Evolutionary conservation across 257 asterid genomes (phyloP).

Genomic region (Galeopsis tetrahit): DNA sequence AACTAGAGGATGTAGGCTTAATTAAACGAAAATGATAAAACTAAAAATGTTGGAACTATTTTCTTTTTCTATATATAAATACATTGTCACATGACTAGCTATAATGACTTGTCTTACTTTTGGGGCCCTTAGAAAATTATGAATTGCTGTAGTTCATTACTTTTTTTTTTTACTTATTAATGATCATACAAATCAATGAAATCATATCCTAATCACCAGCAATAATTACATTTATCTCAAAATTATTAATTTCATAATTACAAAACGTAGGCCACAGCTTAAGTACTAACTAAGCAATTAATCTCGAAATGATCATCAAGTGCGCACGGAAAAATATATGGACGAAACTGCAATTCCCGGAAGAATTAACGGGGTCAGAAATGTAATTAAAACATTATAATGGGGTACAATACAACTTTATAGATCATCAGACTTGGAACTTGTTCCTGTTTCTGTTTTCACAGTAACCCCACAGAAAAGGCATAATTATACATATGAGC

Average conservation of each 20-base stretch:
- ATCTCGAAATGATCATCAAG: slow-evolving; percentile 2
- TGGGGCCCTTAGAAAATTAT: neutral
- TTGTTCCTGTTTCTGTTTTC: slow-evolving; percentile 17
- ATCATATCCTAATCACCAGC: slow-evolving; percentile 33
- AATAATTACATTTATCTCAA: slow-evolving; percentile 31
- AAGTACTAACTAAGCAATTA: slow-evolving; percentile 29
- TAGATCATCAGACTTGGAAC: slow-evolving; percentile 10
- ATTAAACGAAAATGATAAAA: too few relatives aligned
- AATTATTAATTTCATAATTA: slow-evolving; percentile 23
- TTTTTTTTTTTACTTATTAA: neutral
- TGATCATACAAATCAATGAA: slow-evolving; percentile 13
- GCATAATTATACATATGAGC: slow-evolving; percentile 37
- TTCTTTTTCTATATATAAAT: neutral
- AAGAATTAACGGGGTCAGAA: slow-evolving; percentile 15
- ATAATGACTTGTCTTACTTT: neutral
- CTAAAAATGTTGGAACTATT: neutral
- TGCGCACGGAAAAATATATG: neutral
- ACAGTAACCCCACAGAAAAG: slow-evolving; percentile 19
- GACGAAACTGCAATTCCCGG: slow-evolving; percentile 1
- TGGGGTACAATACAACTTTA: neutral
- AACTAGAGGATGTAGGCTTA: neutral
- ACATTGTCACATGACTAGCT: neutral
- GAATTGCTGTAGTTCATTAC: neutral
- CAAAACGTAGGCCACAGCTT: slow-evolving; percentile 29
- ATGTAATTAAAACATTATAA: neutral